Evolutionary conservation across 2,329 filamentous ascomycete species (phyloP), one percentile per base, ranked within the genome.

Genomic region (Aspergillus sp.): DNA sequence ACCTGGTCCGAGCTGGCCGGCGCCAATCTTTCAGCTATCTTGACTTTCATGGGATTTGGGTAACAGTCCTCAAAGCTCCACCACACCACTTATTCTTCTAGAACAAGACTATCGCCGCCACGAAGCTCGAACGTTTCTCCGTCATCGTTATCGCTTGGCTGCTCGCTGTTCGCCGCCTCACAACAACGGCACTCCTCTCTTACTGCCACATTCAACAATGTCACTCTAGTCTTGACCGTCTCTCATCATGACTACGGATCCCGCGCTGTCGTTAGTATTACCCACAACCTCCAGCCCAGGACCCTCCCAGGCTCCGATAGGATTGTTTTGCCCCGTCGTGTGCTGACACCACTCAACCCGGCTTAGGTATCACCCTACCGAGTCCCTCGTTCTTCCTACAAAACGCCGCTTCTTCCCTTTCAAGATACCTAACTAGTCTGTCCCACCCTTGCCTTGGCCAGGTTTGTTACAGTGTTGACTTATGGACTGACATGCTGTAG

Each of bases 381-480:
- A 90, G 64, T 78, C 80, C 67, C 79, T 91, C 61, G 82, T 91
- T 62, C 81, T 85, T 53, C 78, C 80, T 58, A 79, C 76, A 49
- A 82, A 83, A 61, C 84, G 86, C 68, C 87, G 83, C 64, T 89
- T 89, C 71, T 91, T 88, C 71, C 84, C 84, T 47, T 82, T 87
- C 61, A 82, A 81, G 45, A 87, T 91, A 65, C 82, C 83, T 51
- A 86, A 86, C 50, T 84, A 85, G 86, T 90, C 77, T 64, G 84
- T 76, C 76, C 35, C 51, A 61, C 33, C 23, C 49, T 51, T 50
- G 52, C 27, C 11, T 45, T 25, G 14, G 19, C 37, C 19, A 40
- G 14, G 39, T 33, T 54, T 49, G 33, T 44, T 41, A 47, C 33
- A 27, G 31, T 31, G 19, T 46, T 52, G 40, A 21, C 14, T 21